A percentile compares a stretch with the other conserved stretches of the same genome.
phyloP scores from a whole-genome alignment of 768 basidiomycete genomes.

The Phlebiopsis flavidoalba region DNA sequence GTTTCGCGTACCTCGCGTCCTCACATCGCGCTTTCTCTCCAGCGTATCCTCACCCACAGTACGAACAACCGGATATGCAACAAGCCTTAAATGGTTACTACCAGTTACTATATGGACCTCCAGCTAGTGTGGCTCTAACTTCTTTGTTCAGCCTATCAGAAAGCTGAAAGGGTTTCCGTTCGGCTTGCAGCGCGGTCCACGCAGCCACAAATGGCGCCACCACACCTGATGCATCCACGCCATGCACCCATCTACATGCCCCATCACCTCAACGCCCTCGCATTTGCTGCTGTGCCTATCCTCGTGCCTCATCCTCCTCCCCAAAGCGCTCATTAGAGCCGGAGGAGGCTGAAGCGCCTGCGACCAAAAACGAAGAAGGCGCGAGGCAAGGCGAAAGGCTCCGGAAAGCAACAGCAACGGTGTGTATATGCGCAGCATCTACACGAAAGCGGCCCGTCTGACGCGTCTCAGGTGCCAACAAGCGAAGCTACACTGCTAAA shows the following conservation, averaged over 20 bases:
- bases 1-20: not conserved
- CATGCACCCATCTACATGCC: constrained; percentile 13
- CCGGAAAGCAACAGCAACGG: constrained; percentile 27
- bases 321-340: constrained; percentile 30
- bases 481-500: constrained; percentile 66
- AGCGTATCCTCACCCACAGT: constrained; percentile 7
- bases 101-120: constrained; percentile 11
- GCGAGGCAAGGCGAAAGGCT: constrained; percentile 33
- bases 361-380: constrained; percentile 42
- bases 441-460: not conserved
- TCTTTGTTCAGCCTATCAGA: constrained; percentile 42
- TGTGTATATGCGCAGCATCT: constrained; percentile 12
- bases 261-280: constrained; percentile 4
- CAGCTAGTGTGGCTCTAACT: constrained; percentile 18
- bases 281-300: constrained; percentile 5
- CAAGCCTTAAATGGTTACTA: constrained; percentile 17
- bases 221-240: constrained; percentile 24
- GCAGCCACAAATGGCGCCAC: constrained; percentile 27
- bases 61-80: constrained; percentile 14
- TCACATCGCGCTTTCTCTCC: not conserved
- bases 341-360: constrained; percentile 34
- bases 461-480: constrained; percentile 32
- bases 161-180: constrained; percentile 49
- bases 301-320: constrained; percentile 13
- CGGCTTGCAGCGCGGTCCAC: constrained; percentile 51